Percentiles rank a stretch among this genome's conserved stretches.
These are phyloP conservation scores for Pistacia atlantica DNA, from an alignment of 345 rosid genomes.

Conservation along the genomic window DNA sequence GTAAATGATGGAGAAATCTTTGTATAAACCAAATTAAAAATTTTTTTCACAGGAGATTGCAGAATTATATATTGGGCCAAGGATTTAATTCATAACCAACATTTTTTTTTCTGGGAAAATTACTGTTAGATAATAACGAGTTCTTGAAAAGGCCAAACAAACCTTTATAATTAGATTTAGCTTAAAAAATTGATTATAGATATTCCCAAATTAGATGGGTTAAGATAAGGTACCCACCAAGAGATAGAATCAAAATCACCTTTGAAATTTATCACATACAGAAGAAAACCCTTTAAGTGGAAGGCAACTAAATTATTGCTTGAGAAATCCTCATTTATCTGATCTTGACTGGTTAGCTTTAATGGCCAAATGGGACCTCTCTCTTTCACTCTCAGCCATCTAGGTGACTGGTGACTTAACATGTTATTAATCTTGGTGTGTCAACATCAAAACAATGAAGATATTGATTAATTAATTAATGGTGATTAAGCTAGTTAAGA, in stretches of 20 bases:
- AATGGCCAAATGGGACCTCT: background rate
- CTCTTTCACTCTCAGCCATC: background rate
- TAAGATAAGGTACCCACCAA: background rate
- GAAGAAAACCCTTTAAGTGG: background rate
- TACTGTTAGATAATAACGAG: background rate
- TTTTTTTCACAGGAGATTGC: too few species aligned
- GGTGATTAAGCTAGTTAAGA: background rate
- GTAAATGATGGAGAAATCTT: too few species aligned
- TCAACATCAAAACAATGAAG: conserved; percentile 8
- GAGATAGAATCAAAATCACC: background rate
- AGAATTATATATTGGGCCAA: too few species aligned
- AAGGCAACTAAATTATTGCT: conserved; percentile 10
- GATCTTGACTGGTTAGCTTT: conserved; percentile 10
- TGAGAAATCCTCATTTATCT: background rate
- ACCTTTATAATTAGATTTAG: background rate
- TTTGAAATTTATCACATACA: background rate
- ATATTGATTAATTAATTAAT: too few species aligned
- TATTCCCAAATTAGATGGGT: conserved; percentile 6
- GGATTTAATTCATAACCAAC: too few species aligned
- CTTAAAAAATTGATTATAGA: conserved; percentile 1
- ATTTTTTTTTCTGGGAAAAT: too few species aligned
- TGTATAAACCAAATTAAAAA: too few species aligned
- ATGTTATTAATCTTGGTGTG: background rate
- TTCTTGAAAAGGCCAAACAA: conserved; percentile 15
- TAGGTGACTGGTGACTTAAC: background rate